A percentile compares a stretch with the other conserved stretches of the same genome.
Conservation (phyloP, 129 eudicot species). For the Daucus carota region DNA sequence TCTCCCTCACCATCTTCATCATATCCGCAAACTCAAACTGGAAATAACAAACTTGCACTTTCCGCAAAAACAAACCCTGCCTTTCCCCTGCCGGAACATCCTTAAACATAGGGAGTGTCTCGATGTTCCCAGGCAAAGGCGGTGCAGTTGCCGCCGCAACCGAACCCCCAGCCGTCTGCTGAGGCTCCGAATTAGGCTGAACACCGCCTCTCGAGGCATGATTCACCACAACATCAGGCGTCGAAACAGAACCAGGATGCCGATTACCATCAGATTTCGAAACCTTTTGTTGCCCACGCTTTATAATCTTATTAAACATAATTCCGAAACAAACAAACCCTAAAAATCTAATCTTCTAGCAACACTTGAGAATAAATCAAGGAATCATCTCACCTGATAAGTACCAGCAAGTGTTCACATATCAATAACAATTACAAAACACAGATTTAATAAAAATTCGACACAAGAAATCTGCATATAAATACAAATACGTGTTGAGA, state of each 20-base stretch:
- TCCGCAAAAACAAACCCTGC: slow-evolving; percentile 30
- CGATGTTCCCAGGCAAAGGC: slow-evolving; percentile 22
- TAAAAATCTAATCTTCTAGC: background rate
- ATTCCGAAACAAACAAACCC: slow-evolving; percentile 6
- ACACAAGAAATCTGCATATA: background rate
- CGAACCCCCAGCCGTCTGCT: slow-evolving; percentile 7
- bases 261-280: slow-evolving; percentile 29
- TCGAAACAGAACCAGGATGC: slow-evolving; percentile 17
- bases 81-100: slow-evolving; percentile 33
- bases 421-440: background rate
- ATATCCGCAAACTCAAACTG: slow-evolving; percentile 41
- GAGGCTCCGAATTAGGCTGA: slow-evolving; percentile 14
- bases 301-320: slow-evolving; percentile 41
- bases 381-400: background rate
- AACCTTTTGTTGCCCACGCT: slow-evolving; percentile 36
- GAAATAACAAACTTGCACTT: slow-evolving; percentile 35
- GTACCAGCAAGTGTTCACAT: background rate
- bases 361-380: no score
- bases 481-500: background rate
- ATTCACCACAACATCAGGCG: background rate
- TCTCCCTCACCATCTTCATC: slow-evolving; percentile 39
- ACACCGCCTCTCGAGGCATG: slow-evolving; percentile 23
- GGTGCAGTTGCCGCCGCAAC: background rate
- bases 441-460: background rate
- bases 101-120: slow-evolving; percentile 34